Base-by-base conservation (phyloP, 169 alveolate genomes). In the Plasmodium blacklocki region DNA sequence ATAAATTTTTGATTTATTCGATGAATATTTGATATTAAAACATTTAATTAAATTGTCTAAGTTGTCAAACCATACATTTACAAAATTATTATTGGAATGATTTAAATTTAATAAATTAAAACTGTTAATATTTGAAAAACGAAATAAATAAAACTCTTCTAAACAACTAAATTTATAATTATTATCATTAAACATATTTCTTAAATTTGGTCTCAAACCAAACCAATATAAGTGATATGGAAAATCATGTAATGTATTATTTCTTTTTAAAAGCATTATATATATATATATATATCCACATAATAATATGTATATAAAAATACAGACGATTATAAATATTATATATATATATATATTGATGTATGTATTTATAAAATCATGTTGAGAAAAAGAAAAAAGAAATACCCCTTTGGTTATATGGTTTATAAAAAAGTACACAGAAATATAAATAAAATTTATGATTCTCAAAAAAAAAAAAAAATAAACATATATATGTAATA, bases 181-280 rank as follows among this genome's bases (percentile, higher is more conserved):
- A 15, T 43, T 62, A 62, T 67, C 73, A 26, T 15, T 43, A 32
- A 32, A 32, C 19, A 80, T 12, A 56, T 66, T 52, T 67, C 68
- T 80, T 72, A 80, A 54, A 73, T 71, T 68, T 19, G 90, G 90
- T 23, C 56, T 80, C 64, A 67, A 21, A 9, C 90, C 90, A 71
- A 80, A 80, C 90, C 90, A 80, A 72, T 67, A 80, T 59, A 63
- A 26, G 21, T 80, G 90, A 71, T 66, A 80, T 11, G 90, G 90
- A 62, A 80, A 80, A 71, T 80, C 90, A 49, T 80, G 58, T 50
- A 80, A 62, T 18, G 90, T 80, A 47, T 68, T 80, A 60, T 80
- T 80, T 73, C 83, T 74, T 52, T 80, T 80, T 54, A 80, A 67
- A 66, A 80, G 71, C 90, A 80, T 80, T 49, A 49, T 23, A 32